A percentile compares a stretch with the other conserved stretches of the same genome.
These are phyloP conservation scores for Cyphellophora attinorum DNA, from an alignment of 2,329 filamentous ascomycete species.

Conservation along the genomic window DNA sequence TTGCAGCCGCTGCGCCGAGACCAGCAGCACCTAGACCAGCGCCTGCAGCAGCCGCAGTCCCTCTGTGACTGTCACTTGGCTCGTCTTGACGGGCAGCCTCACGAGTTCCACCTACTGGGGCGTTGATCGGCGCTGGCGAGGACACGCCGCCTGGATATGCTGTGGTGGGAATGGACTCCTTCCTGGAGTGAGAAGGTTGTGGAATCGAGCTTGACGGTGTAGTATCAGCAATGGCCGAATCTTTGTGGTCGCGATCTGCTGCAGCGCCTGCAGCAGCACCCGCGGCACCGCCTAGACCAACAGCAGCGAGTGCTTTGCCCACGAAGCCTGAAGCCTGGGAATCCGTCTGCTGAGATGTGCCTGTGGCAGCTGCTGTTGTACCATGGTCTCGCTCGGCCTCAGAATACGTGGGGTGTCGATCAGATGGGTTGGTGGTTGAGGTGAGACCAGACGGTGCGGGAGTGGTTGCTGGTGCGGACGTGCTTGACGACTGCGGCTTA, in stretches of 20 bases:
- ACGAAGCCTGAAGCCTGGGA: conserved; percentile 6
- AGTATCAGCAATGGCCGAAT: conserved; percentile 3
- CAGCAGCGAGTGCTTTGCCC: conserved; percentile 14
- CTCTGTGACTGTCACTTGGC: conserved; percentile 5
- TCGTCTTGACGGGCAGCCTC: conserved; percentile 2
- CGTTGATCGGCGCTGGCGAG: conserved; percentile 13
- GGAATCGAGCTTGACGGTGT: conserved; percentile 10
- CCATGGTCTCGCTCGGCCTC: conserved; percentile 3
- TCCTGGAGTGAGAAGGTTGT: conserved; percentile 9
- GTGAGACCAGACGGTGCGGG: conserved; percentile 6
- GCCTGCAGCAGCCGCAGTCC: not conserved
- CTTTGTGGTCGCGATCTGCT: conserved; percentile 4
- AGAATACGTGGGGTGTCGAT: conserved; percentile 4
- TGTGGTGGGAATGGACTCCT: conserved; percentile 18
- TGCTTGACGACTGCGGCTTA: not conserved
- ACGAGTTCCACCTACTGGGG: conserved; percentile 15
- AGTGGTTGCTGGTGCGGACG: not conserved
- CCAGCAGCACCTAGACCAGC: not conserved
- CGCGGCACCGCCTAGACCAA: conserved; percentile 14
- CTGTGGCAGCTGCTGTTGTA: conserved; percentile 2
- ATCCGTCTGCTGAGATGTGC: not conserved
- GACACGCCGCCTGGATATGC: conserved; percentile 15
- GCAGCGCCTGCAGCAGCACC: conserved; percentile 5
- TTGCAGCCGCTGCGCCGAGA: too few relatives aligned
- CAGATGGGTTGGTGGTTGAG: conserved; percentile 4